phyloP scores from a whole-genome alignment of 441 rosid genomes.

The Gossypium schwendimanii region DNA sequence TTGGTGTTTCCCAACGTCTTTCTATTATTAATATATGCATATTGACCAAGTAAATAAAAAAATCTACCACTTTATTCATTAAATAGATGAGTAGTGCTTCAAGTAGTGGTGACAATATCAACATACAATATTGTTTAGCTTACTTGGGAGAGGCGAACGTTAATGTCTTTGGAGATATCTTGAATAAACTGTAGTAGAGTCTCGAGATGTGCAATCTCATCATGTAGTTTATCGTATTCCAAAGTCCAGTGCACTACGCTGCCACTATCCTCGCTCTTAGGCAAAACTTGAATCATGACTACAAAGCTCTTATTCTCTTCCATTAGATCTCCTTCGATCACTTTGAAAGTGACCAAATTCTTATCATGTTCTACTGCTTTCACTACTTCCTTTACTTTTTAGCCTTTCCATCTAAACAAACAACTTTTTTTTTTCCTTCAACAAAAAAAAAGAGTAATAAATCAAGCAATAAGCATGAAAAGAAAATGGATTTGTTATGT shows the following conservation, averaged over 20 bases:
- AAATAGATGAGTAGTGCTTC: not conserved
- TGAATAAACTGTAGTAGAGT: not conserved
- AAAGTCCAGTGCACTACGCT: not conserved
- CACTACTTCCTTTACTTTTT: conserved; percentile 15
- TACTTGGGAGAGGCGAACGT: not conserved
- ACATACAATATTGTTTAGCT: not conserved
- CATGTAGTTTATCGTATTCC: conserved; percentile 8
- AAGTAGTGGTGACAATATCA: not conserved
- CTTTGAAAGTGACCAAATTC: conserved; percentile 13
- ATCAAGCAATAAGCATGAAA: too few relatives aligned
- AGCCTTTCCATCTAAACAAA: too few relatives aligned
- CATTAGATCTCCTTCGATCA: conserved; percentile 8
- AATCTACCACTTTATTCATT: too few relatives aligned
- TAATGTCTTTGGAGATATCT: not conserved
- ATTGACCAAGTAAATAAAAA: too few relatives aligned
- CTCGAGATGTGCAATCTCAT: not conserved
- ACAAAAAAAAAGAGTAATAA: too few relatives aligned
- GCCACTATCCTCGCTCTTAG: not conserved
- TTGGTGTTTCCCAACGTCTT: too few relatives aligned
- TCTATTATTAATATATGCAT: too few relatives aligned
- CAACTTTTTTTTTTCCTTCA: too few relatives aligned
- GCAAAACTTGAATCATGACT: not conserved
- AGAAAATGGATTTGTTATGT: not conserved
- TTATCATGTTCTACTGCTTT: conserved; percentile 12
- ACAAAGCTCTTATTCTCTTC: conserved; percentile 20